Evolutionary conservation across 345 rosid genomes (phyloP).

Genomic region (Acer campestre): DNA sequence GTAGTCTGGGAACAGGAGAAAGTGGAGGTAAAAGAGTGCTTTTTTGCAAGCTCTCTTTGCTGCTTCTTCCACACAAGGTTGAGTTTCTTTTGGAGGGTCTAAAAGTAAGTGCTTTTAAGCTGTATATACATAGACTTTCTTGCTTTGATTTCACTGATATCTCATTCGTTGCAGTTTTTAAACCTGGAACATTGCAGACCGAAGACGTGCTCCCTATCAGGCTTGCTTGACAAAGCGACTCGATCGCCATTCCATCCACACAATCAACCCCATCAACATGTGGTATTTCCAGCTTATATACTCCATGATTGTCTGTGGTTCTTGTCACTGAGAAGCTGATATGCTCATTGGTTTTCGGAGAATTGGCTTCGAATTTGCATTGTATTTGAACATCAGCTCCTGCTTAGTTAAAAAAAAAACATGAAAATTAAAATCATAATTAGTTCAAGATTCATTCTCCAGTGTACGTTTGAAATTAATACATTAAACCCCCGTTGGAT

Average conservation of each 20-base stretch:
- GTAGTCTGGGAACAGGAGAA: too few species aligned
- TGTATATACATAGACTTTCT: constrained; percentile 78
- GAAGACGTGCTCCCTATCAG: constrained; percentile 45
- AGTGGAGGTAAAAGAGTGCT: constrained; percentile 5
- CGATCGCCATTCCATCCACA: constrained; percentile 62
- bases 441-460: not conserved
- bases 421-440: not conserved
- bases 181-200: constrained; percentile 56
- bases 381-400: constrained; percentile 73
- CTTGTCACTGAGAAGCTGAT: constrained; percentile 74
- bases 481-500: not conserved
- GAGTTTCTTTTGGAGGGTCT: constrained; percentile 58
- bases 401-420: constrained; percentile 22
- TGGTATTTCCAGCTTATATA: constrained; percentile 69
- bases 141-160: constrained; percentile 74
- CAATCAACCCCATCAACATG: constrained; percentile 81
- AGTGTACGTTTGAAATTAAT: too few species aligned
- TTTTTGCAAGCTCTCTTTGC: constrained; percentile 24
- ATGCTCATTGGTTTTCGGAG: constrained; percentile 68
- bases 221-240: constrained; percentile 56
- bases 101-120: constrained; percentile 72
- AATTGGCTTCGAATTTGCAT: constrained; percentile 72
- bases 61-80: constrained; percentile 47
- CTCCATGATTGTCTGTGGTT: constrained; percentile 68
- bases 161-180: constrained; percentile 57